Evolutionary conservation across 2,329 filamentous ascomycete genomes (phyloP).

Genomic region (Stachybotrys chartarum): DNA sequence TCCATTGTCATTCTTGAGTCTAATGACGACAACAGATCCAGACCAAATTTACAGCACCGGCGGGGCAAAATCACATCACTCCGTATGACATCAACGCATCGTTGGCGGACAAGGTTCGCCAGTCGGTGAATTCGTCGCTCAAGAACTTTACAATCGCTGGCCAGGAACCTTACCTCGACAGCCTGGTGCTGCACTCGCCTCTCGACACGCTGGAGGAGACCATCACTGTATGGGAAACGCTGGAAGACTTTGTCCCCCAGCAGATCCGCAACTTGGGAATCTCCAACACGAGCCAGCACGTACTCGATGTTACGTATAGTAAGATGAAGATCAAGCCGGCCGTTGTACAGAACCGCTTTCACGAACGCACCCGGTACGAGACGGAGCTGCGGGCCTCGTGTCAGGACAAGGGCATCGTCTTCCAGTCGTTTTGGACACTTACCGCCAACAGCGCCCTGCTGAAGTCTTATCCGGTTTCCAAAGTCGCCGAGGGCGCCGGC

Average conservation of each 20-base stretch:
- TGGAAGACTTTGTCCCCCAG: conserved; percentile 60
- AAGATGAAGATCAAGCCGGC: conserved; percentile 34
- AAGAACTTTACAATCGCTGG: conserved; percentile 46
- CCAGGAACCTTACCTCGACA: conserved; percentile 50
- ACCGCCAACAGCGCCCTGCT: conserved; percentile 36
- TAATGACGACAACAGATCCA: conserved; percentile 48
- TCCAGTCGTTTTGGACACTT: conserved; percentile 50
- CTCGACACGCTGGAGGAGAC: conserved; percentile 38
- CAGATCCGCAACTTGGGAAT: conserved; percentile 63
- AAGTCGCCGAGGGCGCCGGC: conserved; percentile 34
- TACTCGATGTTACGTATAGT: conserved; percentile 46
- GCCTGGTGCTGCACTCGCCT: conserved; percentile 67
- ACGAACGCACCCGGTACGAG: conserved; percentile 52
- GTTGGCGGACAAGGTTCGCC: conserved; percentile 56
- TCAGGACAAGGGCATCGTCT: conserved; percentile 31
- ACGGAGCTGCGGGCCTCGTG: conserved; percentile 46
- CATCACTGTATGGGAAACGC: conserved; percentile 55
- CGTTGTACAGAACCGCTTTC: conserved; percentile 73
- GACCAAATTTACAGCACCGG: conserved; percentile 70
- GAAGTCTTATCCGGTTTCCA: conserved; percentile 35
- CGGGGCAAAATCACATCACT: conserved; percentile 52
- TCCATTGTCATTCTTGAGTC: neutral
- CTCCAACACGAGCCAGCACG: conserved; percentile 59
- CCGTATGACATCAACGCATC: conserved; percentile 55
- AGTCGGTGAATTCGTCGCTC: conserved; percentile 62